Conservation (phyloP, 345 rosid species). For the Aquilaria sinensis region DNA sequence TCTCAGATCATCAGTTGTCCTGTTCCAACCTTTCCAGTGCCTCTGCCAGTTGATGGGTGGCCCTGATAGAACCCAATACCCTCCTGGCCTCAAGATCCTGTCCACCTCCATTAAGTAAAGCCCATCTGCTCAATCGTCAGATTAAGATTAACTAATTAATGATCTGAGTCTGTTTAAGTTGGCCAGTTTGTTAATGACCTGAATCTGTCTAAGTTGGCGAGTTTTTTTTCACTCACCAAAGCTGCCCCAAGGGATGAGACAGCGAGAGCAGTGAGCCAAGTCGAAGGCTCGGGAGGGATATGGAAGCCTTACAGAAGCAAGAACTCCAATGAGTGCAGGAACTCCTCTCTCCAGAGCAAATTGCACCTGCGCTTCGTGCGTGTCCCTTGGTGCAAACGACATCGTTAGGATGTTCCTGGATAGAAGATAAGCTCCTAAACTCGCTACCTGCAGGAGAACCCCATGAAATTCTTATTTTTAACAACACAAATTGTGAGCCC, state of each 20-base stretch:
- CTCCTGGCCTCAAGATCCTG: conserved; percentile 81
- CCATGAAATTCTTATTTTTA: no score
- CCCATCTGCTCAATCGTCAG: conserved; percentile 43
- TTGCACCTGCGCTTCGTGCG: conserved; percentile 93
- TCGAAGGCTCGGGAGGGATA: conserved; percentile 91
- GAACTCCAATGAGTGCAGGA: conserved; percentile 80
- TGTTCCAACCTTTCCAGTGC: conserved; percentile 81
- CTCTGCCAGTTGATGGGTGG: conserved; percentile 88
- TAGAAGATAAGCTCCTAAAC: conserved; percentile 89
- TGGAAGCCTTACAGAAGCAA: conserved; percentile 85
- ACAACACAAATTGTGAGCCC: no score
- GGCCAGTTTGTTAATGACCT: no score
- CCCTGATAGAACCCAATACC: conserved; percentile 91
- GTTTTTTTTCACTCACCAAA: conserved; percentile 30
- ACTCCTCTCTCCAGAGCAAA: conserved; percentile 94
- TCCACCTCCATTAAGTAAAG: conserved; percentile 80
- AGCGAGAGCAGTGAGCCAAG: conserved; percentile 97
- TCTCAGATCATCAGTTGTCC: conserved; percentile 51
- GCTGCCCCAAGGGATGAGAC: conserved; percentile 90
- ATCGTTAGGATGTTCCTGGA: conserved; percentile 60
- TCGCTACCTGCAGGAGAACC: conserved; percentile 59
- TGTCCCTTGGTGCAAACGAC: conserved; percentile 96
- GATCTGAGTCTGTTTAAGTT: no score
- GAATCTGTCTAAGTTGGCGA: no score
- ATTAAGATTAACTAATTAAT: no score